Conservation (phyloP, 345 rosid genomes). For the Cardamine chenopodiifolia region DNA sequence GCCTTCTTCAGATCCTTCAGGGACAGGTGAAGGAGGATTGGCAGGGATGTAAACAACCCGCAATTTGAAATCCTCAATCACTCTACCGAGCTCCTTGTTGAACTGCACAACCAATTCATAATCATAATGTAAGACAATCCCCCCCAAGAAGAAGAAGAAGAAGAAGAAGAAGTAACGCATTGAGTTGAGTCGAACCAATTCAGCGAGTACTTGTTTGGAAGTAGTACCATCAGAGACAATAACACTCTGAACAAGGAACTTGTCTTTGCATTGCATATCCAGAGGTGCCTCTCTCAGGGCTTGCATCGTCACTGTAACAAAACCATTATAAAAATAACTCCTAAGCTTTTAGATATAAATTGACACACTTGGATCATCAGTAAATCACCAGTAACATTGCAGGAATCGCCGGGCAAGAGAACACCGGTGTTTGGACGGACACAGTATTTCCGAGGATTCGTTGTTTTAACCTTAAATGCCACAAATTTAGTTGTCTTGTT, state of each 20-base stretch:
- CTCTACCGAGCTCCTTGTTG: slow-evolving; percentile 57
- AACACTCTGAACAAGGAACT: slow-evolving; percentile 81
- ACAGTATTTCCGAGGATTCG: slow-evolving; percentile 78
- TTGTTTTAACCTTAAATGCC: slow-evolving; percentile 92
- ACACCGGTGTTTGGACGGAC: slow-evolving; percentile 87
- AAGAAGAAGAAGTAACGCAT: neutral
- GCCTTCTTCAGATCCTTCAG: slow-evolving; percentile 93
- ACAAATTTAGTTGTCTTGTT: slow-evolving; percentile 69
- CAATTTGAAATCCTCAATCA: slow-evolving; percentile 73
- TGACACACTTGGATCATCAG: neutral
- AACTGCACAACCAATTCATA: slow-evolving; percentile 52
- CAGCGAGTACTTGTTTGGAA: slow-evolving; percentile 57
- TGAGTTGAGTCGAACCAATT: slow-evolving; percentile 63
- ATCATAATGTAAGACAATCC: neutral
- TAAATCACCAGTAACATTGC: slow-evolving; percentile 68
- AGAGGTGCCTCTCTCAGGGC: slow-evolving; percentile 79
- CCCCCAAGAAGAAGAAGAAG: too few species aligned
- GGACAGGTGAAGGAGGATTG: slow-evolving; percentile 88
- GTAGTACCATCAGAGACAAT: slow-evolving; percentile 63
- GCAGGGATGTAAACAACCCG: slow-evolving; percentile 79
- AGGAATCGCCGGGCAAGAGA: slow-evolving; percentile 61
- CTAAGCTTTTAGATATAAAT: too few species aligned
- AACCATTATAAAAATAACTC: neutral
- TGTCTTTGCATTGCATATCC: slow-evolving; percentile 90
- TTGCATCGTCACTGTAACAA: slow-evolving; percentile 81